Conservation (phyloP, 2,329 filamentous ascomycete genomes). For the Fusarium oligoseptatum region DNA sequence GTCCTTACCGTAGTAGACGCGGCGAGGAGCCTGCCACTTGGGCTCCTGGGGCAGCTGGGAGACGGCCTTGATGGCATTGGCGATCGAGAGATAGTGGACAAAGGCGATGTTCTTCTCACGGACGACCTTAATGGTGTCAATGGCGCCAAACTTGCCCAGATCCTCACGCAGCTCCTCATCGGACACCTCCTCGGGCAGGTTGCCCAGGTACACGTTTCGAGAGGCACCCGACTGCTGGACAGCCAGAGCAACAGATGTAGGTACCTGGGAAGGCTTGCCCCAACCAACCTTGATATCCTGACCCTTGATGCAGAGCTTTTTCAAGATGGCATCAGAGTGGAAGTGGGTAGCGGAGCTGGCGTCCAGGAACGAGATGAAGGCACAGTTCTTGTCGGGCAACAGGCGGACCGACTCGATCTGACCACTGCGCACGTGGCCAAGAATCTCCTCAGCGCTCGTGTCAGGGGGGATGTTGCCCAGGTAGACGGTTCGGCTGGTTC, state of each 20-base stretch:
- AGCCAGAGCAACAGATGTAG: slow-evolving; percentile 95
- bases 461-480: slow-evolving; percentile 98
- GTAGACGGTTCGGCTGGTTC: slow-evolving; percentile 96
- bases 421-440: slow-evolving; percentile 95
- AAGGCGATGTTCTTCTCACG: slow-evolving; percentile 98
- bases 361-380: slow-evolving; percentile 98
- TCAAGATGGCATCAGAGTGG: slow-evolving; percentile 99
- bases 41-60: slow-evolving; percentile 94
- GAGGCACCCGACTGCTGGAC: slow-evolving; percentile 98
- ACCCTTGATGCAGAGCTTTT: slow-evolving; percentile 98
- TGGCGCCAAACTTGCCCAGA: slow-evolving; percentile 93
- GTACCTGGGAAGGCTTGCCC: slow-evolving; percentile 98
- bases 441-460: slow-evolving; percentile 95
- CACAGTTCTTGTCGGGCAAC: slow-evolving; percentile 98
- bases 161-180: slow-evolving; percentile 96
- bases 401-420: slow-evolving; percentile 99
- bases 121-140: slow-evolving; percentile 98
- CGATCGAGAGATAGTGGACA: slow-evolving; percentile 96
- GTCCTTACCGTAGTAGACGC: slow-evolving; percentile 99
- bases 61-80: slow-evolving; percentile 98
- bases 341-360: slow-evolving; percentile 98
- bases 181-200: slow-evolving; percentile 87
- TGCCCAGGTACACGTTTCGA: slow-evolving; percentile 96
- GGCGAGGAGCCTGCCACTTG: slow-evolving; percentile 95
- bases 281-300: slow-evolving; percentile 99